A percentile compares a stretch with the other conserved stretches of the same genome.
phyloP scores from a whole-genome alignment of 164 flowering plant genomes.

The Vitis labrusca region DNA sequence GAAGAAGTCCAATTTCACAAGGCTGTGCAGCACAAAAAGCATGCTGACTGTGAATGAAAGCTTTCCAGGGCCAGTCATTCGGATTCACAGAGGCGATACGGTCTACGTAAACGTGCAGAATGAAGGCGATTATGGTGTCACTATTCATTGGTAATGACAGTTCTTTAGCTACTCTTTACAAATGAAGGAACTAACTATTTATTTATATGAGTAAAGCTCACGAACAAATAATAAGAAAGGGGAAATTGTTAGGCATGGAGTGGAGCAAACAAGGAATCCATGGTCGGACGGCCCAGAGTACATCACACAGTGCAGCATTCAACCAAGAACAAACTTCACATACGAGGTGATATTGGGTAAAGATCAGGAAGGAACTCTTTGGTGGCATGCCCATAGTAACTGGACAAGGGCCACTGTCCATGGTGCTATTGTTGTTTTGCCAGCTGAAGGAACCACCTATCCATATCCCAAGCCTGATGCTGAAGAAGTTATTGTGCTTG shows the following conservation, averaged over 20 bases:
- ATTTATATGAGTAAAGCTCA: too few species aligned
- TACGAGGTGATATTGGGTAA: conserved; percentile 23
- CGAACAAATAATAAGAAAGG: too few species aligned
- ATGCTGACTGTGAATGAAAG: conserved; percentile 16
- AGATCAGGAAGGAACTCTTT: conserved; percentile 39
- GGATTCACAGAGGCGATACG: conserved; percentile 11
- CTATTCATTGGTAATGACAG: too few species aligned
- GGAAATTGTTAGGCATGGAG: conserved; percentile 39
- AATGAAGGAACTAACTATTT: too few species aligned
- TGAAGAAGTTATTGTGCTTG: conserved; percentile 29
- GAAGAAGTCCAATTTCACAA: conserved; percentile 2
- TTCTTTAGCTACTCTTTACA: too few species aligned
- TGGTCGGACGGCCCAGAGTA: conserved; percentile 52
- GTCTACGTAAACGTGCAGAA: conserved; percentile 11
- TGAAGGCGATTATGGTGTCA: background rate
- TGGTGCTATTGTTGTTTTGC: conserved; percentile 40
- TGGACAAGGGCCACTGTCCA: conserved; percentile 52
- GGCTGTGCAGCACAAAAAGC: conserved; percentile 13
- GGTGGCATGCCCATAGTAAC: conserved; percentile 60
- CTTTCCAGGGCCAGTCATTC: conserved; percentile 16
- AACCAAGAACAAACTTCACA: conserved; percentile 29
- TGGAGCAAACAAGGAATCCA: conserved; percentile 44
- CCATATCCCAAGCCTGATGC: conserved; percentile 40
- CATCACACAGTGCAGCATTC: conserved; percentile 40
- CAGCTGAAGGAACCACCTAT: conserved; percentile 16